Evolutionary conservation across 345 rosid species (phyloP).

Genomic region (Combretum micranthum): DNA sequence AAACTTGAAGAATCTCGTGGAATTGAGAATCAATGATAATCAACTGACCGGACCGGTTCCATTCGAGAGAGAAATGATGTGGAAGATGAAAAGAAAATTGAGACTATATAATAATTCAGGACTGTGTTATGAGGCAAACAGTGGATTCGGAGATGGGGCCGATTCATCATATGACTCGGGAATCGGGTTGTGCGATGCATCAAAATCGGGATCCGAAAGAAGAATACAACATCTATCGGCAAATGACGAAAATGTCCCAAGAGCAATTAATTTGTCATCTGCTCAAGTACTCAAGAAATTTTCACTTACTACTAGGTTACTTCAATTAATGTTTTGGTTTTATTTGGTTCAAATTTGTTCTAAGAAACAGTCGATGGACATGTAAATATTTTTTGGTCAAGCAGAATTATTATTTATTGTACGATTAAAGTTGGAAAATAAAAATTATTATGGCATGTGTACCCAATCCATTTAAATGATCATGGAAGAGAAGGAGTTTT

Average conservation of each 20-base stretch:
- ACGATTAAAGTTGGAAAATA: too few relatives aligned
- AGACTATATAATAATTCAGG: slow-evolving; percentile 52
- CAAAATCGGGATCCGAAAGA: slow-evolving; percentile 14
- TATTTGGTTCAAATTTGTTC: slow-evolving; percentile 9
- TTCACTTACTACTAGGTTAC: slow-evolving; percentile 6
- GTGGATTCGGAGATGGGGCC: slow-evolving; percentile 14
- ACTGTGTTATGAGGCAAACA: slow-evolving; percentile 38
- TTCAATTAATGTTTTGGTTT: slow-evolving; percentile 4
- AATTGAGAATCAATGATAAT: slow-evolving; percentile 56
- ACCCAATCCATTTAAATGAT: too few relatives aligned
- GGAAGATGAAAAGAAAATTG: slow-evolving; percentile 81
- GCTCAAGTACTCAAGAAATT: not conserved
- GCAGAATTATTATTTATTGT: too few relatives aligned
- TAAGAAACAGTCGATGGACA: not conserved
- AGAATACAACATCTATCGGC: slow-evolving; percentile 26
- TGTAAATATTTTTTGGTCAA: too few relatives aligned
- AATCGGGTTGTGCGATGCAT: slow-evolving; percentile 29
- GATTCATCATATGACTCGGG: slow-evolving; percentile 15
- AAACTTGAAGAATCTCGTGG: slow-evolving; percentile 41
- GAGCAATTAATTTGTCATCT: slow-evolving; percentile 12
- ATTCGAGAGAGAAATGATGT: slow-evolving; percentile 45
- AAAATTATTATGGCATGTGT: too few relatives aligned
- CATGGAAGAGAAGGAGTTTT: too few relatives aligned
- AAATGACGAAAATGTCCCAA: slow-evolving; percentile 4
- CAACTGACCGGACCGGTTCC: slow-evolving; percentile 12